Conservation (phyloP, 2,329 filamentous ascomycete species). For the Apiospora koreana region DNA sequence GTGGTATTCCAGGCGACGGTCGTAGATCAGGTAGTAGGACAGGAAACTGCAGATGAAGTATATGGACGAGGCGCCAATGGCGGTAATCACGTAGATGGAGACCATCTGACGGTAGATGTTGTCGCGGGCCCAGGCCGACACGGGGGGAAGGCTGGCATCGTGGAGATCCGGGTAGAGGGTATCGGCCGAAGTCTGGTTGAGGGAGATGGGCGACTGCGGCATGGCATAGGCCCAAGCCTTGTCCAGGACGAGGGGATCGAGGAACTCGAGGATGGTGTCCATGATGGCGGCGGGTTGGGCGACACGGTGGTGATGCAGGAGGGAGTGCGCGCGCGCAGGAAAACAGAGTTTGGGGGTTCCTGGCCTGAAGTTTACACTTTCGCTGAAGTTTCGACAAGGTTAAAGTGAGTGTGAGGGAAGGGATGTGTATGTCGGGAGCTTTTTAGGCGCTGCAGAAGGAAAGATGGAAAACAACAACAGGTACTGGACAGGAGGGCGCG, state of each 20-base stretch:
- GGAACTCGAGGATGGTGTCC: constrained; percentile 42
- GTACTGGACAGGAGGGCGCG: not conserved
- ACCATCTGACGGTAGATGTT: constrained; percentile 40
- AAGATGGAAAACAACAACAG: not conserved
- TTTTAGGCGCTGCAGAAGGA: not conserved
- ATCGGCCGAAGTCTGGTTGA: constrained; percentile 14
- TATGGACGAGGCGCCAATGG: constrained; percentile 35
- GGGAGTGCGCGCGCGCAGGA: not conserved
- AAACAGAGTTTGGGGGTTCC: constrained; percentile 5
- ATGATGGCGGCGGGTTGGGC: constrained; percentile 25
- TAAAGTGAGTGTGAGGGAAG: not conserved
- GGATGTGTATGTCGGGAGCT: not conserved
- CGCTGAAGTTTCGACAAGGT: not conserved
- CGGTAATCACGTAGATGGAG: constrained; percentile 40
- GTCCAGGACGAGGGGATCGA: constrained; percentile 43
- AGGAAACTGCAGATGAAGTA: constrained; percentile 71
- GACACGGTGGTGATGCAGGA: not conserved
- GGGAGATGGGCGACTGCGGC: constrained; percentile 25
- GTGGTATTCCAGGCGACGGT: constrained; percentile 46
- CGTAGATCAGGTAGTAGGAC: constrained; percentile 70
- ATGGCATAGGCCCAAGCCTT: constrained; percentile 41
- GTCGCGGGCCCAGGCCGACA: constrained; percentile 40
- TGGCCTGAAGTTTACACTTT: constrained; percentile 6
- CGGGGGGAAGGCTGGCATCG: constrained; percentile 12
- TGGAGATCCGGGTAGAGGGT: constrained; percentile 15